Evolutionary conservation across 2,329 filamentous ascomycete species (phyloP), one percentile per base, ranked within the genome.

Genomic region (Xylaria arbuscula): DNA sequence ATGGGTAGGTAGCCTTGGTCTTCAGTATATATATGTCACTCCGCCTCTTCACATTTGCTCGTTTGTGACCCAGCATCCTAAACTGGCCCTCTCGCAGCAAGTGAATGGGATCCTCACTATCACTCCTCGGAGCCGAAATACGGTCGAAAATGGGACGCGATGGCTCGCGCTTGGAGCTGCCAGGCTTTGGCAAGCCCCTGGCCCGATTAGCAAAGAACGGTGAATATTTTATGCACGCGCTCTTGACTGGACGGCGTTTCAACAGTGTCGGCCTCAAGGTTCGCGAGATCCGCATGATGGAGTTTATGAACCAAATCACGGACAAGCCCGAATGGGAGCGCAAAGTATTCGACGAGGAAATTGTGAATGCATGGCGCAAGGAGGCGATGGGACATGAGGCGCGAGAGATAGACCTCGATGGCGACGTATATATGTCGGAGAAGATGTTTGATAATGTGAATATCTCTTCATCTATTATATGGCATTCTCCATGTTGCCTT

Each of bases 361-460:
- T 76, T 28, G 65, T 73, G 8, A 66, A 63, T 10, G 67, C 68
- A 19, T 77, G 74, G 74, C 67, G 54, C 28, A 45, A 63, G 10
- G 75, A 77, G 50, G 66, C 74, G 24, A 62, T 59, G 36, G 50
- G 62, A 11, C 38, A n/a, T 4, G 3, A 36, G 24, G 10, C 34
- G 10, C 36, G 60, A 24, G 48, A 54, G 24, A 51, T 40, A 17
- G 15, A 66, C 24, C 64, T 70, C 24, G 62, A 70, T 34, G 68
- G 42, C 4, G 68, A 73, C 36, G 64, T 70, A 34, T 74, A 79
- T 50, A 74, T 82, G 19, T 77, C 80, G 0, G 62, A 75, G 1
- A 76, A 76, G 19, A 82, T 82, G 81, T 75, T 79, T 24, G 71
- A 81, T 9, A 79, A 78, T 75, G 77, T 81, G 63, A 62, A 72